Base-by-base conservation (phyloP, 176 grass and related monocot species). In the Oryza meyeriana region DNA sequence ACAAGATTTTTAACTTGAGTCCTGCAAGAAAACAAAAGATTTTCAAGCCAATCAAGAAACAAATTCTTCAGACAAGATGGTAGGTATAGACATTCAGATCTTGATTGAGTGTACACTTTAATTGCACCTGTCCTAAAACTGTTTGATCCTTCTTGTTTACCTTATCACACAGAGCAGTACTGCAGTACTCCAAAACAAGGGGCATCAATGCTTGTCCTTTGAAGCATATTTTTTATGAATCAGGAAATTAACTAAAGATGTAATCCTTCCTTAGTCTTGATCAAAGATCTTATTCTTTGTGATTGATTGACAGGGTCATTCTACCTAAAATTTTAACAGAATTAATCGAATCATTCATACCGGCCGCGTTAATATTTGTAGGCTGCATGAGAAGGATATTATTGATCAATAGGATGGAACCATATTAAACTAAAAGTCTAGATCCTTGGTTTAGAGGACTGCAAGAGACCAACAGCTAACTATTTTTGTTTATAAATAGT, bases 241-340 rank as follows among this genome's bases (percentile, higher is more conserved):
- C 28, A 29, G 10, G 5, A 25, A 39, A 33, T 12, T 48, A 28
- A 85, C 64, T 85, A 27, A 71, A 85, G 77, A 65, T 44, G 64
- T 59, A 33, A 85, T 62, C 39, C 40, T 33, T 81, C 65, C 34
- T 58, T 81, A 27, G 12, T 72, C 65, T 45, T 59, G 79, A 82
- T 89, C 78, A 78, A 66, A 42, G 78, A 77, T 76, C 41, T 65
- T 77, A 82, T 74, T 79, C 33, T 25, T 22, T 38, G 26, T 81
- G 78, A 84, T 84, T 78, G 78, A 78, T 89, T 78, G 78, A 82
- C 67, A 72, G 45, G 47, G 17, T 38, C 65, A 24, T 58, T 82
- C 66, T 61, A 82, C 71, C 87, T 75, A 75, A 61, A 48, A 20
- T 25, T 55, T 34, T 17, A 33, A 71, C 50, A 8, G 7, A 55